A percentile compares a stretch with the other conserved stretches of the same genome.
Evolutionary conservation across 2,329 filamentous ascomycete species (phyloP).

Genomic region (Xylaria sp.): DNA sequence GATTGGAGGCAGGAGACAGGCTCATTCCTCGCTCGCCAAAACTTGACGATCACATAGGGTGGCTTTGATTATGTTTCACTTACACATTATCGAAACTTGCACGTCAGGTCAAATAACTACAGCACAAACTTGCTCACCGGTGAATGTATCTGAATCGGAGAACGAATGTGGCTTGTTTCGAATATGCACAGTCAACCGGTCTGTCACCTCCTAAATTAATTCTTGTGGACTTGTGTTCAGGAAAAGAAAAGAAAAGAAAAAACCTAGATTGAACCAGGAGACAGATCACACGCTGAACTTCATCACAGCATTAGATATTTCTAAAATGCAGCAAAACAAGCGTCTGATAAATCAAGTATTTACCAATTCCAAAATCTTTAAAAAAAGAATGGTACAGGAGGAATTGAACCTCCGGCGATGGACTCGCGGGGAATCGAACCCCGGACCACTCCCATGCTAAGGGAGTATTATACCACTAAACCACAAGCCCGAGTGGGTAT

Average conservation of each 20-base stretch:
- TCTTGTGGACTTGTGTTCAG: background rate
- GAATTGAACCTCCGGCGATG: conserved; percentile 37
- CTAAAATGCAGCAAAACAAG: too few species aligned
- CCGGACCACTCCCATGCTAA: conserved; percentile 45
- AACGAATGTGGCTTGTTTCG: background rate
- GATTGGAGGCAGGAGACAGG: conserved; percentile 2
- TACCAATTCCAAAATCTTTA: too few species aligned
- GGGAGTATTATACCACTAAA: conserved; percentile 42
- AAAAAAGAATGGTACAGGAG: conserved; percentile 29
- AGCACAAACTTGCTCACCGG: background rate
- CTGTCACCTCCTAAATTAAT: background rate
- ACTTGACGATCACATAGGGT: background rate
- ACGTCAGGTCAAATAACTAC: background rate
- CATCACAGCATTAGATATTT: too few species aligned
- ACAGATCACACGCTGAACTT: background rate
- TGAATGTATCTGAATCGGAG: background rate
- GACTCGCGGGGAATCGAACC: conserved; percentile 46
- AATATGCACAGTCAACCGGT: background rate
- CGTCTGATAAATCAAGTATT: too few species aligned
- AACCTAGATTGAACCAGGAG: background rate
- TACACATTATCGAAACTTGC: background rate
- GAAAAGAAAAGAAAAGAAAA: too few species aligned
- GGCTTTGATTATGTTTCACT: background rate
- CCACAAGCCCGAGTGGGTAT: conserved; percentile 35
- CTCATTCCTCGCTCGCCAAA: background rate